Evolutionary conservation across 2,329 filamentous ascomycete genomes (phyloP).

Genomic region (Penicillium vulpinum): DNA sequence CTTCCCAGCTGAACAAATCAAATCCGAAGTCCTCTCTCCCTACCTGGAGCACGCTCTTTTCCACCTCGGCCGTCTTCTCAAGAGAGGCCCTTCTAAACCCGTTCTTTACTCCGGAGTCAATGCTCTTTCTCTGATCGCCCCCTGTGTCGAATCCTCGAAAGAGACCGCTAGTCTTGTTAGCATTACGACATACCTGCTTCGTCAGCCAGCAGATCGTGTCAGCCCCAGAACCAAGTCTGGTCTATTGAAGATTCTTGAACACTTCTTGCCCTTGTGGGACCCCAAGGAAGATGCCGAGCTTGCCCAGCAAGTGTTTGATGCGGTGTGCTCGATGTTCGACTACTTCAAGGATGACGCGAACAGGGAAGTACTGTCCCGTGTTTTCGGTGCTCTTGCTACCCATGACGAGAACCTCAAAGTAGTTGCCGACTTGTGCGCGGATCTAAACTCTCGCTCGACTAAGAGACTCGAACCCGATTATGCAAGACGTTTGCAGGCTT

Average conservation of each 20-base stretch:
- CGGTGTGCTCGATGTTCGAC: conserved; percentile 78
- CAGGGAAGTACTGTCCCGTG: conserved; percentile 69
- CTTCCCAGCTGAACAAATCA: conserved; percentile 42
- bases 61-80: conserved; percentile 54
- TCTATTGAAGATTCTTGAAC: conserved; percentile 75
- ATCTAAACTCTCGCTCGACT: conserved; percentile 76
- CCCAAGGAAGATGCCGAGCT: conserved; percentile 58
- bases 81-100: conserved; percentile 65
- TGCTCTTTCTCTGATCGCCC: conserved; percentile 73
- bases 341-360: conserved; percentile 84
- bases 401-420: conserved; percentile 61
- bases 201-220: conserved; percentile 80
- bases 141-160: conserved; percentile 62
- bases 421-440: conserved; percentile 69
- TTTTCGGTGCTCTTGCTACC: conserved; percentile 69
- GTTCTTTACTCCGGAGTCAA: conserved; percentile 77
- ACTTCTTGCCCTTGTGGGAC: conserved; percentile 70
- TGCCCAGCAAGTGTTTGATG: conserved; percentile 67
- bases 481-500: conserved; percentile 75
- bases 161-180: conserved; percentile 74
- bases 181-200: conserved; percentile 76
- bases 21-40: conserved; percentile 45
- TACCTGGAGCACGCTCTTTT: conserved; percentile 67
- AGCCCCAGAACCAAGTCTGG: conserved; percentile 79
- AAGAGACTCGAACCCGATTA: conserved; percentile 82